A percentile compares a stretch with the other conserved stretches of the same genome.
Conservation (phyloP, 352 stramenopile genomes). For the Phytophthora constricta region DNA sequence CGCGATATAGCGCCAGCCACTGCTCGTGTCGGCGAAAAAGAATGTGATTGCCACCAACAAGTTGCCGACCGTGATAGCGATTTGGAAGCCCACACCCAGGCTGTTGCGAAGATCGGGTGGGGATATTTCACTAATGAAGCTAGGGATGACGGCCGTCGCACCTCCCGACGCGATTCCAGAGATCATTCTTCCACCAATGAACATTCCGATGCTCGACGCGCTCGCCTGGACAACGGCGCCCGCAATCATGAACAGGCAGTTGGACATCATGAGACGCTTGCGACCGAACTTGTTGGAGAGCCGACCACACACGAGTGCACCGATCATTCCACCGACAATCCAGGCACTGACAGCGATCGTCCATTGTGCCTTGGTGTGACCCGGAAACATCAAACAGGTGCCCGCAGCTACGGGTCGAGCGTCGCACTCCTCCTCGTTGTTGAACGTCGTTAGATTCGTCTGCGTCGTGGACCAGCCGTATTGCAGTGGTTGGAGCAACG, state of each 20-base stretch:
- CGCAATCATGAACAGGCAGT: conserved; percentile 48
- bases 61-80: conserved; percentile 47
- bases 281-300: conserved; percentile 56
- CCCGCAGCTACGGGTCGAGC: conserved; percentile 43
- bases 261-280: conserved; percentile 43
- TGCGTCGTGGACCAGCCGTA: conserved; percentile 62
- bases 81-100: conserved; percentile 47
- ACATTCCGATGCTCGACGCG: conserved; percentile 31
- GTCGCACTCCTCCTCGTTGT: conserved; percentile 52
- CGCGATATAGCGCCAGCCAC: conserved; percentile 60
- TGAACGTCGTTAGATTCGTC: conserved; percentile 50
- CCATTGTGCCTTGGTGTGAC: conserved; percentile 51
- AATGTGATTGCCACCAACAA: conserved; percentile 52
- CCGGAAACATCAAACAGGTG: conserved; percentile 40
- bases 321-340: conserved; percentile 61
- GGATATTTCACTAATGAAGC: conserved; percentile 52
- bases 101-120: conserved; percentile 42
- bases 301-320: conserved; percentile 32
- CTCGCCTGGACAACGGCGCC: conserved; percentile 39
- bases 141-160: conserved; percentile 38
- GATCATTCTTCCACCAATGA: conserved; percentile 48
- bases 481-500: conserved; percentile 49
- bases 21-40: conserved; percentile 53
- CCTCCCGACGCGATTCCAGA: conserved; percentile 49
- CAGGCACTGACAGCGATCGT: conserved; percentile 63